Conservation (phyloP, 208 protist genomes). For the Leishmania mexicana region DNA sequence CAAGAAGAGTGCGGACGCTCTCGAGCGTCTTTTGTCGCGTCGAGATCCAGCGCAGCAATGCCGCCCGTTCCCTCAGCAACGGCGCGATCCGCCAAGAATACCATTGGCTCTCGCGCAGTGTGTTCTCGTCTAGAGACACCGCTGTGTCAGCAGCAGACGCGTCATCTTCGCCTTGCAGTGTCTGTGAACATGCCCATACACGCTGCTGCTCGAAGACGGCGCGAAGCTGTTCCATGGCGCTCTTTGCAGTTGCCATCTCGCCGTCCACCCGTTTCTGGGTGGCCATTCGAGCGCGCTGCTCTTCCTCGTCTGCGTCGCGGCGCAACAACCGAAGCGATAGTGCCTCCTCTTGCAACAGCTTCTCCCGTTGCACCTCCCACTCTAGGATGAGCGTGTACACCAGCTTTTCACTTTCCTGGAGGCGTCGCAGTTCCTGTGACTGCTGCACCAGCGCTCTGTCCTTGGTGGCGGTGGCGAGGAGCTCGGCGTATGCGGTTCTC, state of each 20-base stretch:
- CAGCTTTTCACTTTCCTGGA: slow-evolving; percentile 39
- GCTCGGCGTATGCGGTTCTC: slow-evolving; percentile 23
- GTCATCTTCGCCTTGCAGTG: not conserved
- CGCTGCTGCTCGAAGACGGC: slow-evolving; percentile 3
- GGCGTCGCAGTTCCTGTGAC: slow-evolving; percentile 30
- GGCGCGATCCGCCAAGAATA: slow-evolving; percentile 7
- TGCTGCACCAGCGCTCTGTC: slow-evolving; percentile 33
- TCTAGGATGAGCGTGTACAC: slow-evolving; percentile 32
- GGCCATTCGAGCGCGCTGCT: not conserved
- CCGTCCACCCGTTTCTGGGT: slow-evolving; percentile 1
- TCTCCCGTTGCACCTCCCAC: slow-evolving; percentile 33
- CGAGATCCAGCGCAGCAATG: slow-evolving; percentile 3
- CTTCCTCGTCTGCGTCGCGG: slow-evolving; percentile 12
- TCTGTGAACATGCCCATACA: too few species aligned
- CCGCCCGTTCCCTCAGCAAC: slow-evolving; percentile 2
- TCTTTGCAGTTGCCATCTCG: slow-evolving; percentile 3
- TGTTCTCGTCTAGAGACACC: not conserved
- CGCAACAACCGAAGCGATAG: not conserved
- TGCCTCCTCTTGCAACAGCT: slow-evolving; percentile 24
- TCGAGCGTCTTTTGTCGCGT: slow-evolving; percentile 10
- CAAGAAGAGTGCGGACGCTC: slow-evolving; percentile 1
- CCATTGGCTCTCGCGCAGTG: slow-evolving; percentile 6
- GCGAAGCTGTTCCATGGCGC: not conserved
- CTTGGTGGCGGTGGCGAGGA: slow-evolving; percentile 15
- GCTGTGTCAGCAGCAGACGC: not conserved